Base-by-base conservation (phyloP, 495 filamentous ascomycete species). In the Apodospora peruviana region DNA sequence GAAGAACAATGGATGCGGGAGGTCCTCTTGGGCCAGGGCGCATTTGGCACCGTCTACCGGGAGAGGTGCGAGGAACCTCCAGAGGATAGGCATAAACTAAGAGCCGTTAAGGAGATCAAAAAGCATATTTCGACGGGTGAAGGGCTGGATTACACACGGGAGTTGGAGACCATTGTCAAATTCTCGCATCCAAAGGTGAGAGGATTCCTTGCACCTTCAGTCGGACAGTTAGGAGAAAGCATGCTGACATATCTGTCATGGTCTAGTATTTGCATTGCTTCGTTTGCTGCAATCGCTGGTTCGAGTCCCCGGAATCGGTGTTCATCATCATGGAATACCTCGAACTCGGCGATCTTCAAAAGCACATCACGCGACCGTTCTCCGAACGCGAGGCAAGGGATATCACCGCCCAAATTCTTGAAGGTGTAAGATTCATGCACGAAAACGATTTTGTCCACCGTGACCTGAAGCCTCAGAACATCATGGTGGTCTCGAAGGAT, bases 401-500 rank as follows among this genome's bases (percentile, higher is more conserved):
- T 4, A 70, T 79, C 11, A 40, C 53, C 0, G 45, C 41, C 8
- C 75, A 80, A 48, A 42, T 79, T 2, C 53, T 77, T 0, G 69
- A 72, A 27, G 77, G 70, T 0, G 50, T 81, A 5, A 35, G 47
- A 9, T 55, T 66, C 27, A 76, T 81, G 71, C 77, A 80, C 54
- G 43, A 59, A 7, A 70, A 75, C 44, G 56, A 58, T 1, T 79
- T 75, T 53, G 62, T 70, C 4, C 77, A 81, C 43, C 53, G 76
- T 5, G 76, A 80, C 54, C 43, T 80, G 9, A 80, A 79, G 53
- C 77, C 77, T 0, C 16, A 63, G 67, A 64, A 49, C 50, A 56
- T 56, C 23, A 42, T 53, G 38, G 45, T 59, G 1, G 23, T 51
- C 16, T 16, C 41, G 4, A 22, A 46, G 17, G 36, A 56, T 7